phyloP scores from a whole-genome alignment of 352 stramenopile genomes.

The Pythium plurisporium region DNA sequence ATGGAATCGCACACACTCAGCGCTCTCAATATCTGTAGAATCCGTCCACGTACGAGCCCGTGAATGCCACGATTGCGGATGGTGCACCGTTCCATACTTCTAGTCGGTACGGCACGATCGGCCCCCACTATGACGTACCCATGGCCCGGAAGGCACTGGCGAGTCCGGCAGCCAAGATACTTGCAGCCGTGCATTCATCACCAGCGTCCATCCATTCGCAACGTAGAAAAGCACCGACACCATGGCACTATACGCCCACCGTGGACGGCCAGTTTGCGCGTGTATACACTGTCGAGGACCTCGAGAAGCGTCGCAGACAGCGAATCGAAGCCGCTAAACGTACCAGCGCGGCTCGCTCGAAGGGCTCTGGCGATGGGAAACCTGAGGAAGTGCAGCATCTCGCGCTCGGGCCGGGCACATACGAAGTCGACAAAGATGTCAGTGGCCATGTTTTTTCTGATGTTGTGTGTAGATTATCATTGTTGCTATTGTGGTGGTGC shows the following conservation, averaged over 20 bases:
- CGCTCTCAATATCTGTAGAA: slow-evolving; percentile 20
- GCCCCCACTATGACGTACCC: slow-evolving; percentile 23
- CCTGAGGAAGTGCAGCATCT: slow-evolving; percentile 19
- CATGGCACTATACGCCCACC: slow-evolving; percentile 36
- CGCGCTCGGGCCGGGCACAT: slow-evolving; percentile 45
- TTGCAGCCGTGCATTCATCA: neutral
- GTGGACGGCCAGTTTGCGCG: slow-evolving; percentile 37
- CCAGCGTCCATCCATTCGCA: slow-evolving; percentile 4
- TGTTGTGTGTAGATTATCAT: too few relatives aligned
- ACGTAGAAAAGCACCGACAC: slow-evolving; percentile 17
- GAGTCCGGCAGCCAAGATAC: slow-evolving; percentile 5
- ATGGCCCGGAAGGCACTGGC: slow-evolving; percentile 1
- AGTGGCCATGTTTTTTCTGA: too few relatives aligned
- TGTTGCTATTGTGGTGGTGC: too few relatives aligned
- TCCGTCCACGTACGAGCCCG: slow-evolving; percentile 38
- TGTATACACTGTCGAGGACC: slow-evolving; percentile 39
- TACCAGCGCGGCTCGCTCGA: neutral
- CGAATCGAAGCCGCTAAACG: slow-evolving; percentile 3
- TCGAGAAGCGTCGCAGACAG: slow-evolving; percentile 13
- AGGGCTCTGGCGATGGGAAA: neutral
- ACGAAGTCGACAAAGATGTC: slow-evolving; percentile 51
- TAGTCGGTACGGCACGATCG: slow-evolving; percentile 37
- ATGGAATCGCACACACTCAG: neutral
- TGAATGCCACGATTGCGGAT: slow-evolving; percentile 15
- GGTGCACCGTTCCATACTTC: slow-evolving; percentile 1